Conservation (phyloP, 2,329 filamentous ascomycete genomes). For the Helotiales sp. region DNA sequence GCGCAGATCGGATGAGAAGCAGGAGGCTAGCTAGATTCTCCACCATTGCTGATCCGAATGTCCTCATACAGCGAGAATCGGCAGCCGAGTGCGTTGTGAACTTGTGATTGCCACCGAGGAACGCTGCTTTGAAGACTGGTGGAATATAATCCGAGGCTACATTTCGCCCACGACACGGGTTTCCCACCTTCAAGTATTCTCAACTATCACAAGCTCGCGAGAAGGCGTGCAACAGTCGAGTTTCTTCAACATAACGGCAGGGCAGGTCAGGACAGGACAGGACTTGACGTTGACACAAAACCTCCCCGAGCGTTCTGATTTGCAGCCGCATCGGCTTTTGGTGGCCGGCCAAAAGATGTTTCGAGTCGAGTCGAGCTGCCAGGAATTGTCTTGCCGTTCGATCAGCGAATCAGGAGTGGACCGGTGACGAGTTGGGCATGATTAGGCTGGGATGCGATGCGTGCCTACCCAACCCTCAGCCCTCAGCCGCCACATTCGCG, state of each 20-base stretch:
- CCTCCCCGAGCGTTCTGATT: conserved; percentile 16
- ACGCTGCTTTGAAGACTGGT: conserved; percentile 2
- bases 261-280: no score
- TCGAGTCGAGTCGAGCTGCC: background rate
- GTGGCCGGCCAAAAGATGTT: background rate
- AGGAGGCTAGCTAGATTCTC: background rate
- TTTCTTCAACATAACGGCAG: conserved; percentile 14
- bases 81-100: background rate
- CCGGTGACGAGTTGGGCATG: conserved; percentile 29
- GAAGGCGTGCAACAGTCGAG: conserved; percentile 2
- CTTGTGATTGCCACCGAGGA: conserved; percentile 1
- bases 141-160: background rate
- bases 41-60: conserved; percentile 12
- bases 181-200: background rate
- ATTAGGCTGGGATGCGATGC: conserved; percentile 50
- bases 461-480: conserved; percentile 52
- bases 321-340: conserved; percentile 31
- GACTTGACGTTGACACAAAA: conserved; percentile 1
- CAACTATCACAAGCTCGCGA: background rate
- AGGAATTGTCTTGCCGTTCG: conserved; percentile 23
- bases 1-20: conserved; percentile 17
- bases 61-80: background rate
- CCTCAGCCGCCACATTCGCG: conserved; percentile 31
- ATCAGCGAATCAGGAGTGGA: conserved; percentile 30
- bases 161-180: background rate